Conservation (phyloP, 1,139 yeast species). For the Casaregolazyma suthepensis region DNA sequence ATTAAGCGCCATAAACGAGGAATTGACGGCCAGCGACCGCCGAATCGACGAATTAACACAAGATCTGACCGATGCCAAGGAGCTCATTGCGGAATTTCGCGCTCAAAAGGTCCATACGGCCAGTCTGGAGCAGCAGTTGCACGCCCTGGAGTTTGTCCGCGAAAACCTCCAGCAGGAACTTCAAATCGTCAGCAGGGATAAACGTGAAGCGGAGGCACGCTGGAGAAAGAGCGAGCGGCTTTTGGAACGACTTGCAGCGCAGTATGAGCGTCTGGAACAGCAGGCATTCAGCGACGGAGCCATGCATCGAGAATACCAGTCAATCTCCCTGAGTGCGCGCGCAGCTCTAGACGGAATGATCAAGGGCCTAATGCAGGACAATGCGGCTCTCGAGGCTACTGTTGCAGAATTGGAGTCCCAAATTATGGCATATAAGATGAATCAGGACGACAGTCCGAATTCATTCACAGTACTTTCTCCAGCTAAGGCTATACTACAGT, state of each 20-base stretch:
- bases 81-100: constrained; percentile 17
- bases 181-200: constrained; percentile 15
- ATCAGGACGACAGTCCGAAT: background rate
- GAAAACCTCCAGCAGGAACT: constrained; percentile 21
- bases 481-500: background rate
- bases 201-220: constrained; percentile 18
- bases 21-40: constrained; percentile 16
- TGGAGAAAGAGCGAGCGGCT: constrained; percentile 23
- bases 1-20: constrained; percentile 16
- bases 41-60: constrained; percentile 14
- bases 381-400: constrained; percentile 11
- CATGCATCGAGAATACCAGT: background rate
- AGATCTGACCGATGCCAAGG: constrained; percentile 16
- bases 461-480: constrained; percentile 23
- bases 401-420: constrained; percentile 12
- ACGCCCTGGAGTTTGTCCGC: constrained; percentile 19
- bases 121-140: constrained; percentile 20
- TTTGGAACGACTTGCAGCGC: constrained; percentile 21
- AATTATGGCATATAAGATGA: constrained; percentile 8
- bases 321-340: background rate
- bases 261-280: constrained; percentile 20
- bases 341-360: constrained; percentile 11
- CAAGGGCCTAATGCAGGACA: constrained; percentile 12
- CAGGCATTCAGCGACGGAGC: constrained; percentile 6
- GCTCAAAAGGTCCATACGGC: constrained; percentile 16